Evolutionary conservation across 2,329 filamentous ascomycete genomes (phyloP), one percentile per base, ranked within the genome.

Genomic region (Corinectria fuckeliana): DNA sequence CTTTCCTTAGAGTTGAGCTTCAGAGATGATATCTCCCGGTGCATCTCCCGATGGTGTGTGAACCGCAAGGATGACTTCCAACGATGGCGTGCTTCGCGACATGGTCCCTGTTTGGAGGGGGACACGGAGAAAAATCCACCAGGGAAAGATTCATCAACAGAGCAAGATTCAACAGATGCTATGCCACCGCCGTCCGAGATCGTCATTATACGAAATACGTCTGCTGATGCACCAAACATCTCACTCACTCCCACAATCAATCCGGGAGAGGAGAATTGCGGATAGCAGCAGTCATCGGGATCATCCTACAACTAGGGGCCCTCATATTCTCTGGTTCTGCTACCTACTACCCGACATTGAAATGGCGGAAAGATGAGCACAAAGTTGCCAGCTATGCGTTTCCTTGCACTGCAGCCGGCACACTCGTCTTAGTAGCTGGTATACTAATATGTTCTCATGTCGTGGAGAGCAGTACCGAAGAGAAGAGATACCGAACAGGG

Each of bases 311-410:
- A 1, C 1, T 48, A 1, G 50, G 45, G 8, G 59, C 55, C 0
- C 11, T 61, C 0, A 0, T 30, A 0, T 59, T 20, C 7, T 50
- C 9, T 10, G 50, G 45, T 2, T 32, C 55, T 0, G 20, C 16
- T 8, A 48, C 26, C 10, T 58, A 58, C 0, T 39, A 48, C 3
- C n/a, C 55, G 0, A 32, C 23, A 0, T 4, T 58, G 3, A 41
- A 16, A 14, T 54, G 44, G 0, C 4, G 6, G 1, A 45, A 58
- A 0, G 42, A 54, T 0, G 18, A 30, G 0, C 41, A 36, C 0
- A 3, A 25, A 0, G 16, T 58, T 0, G 10, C 16, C 0, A 11
- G 3, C 0, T 54, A 61, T 5, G 55, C 38, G 0, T 61, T 44
- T 2, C 50, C 55, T 0, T 58, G 18, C 2, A 34, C 38, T 0